These are phyloP conservation scores for Backusella psychrophila DNA, from an alignment of 192 early-diverging fungal genomes.

Conservation along the genomic window DNA sequence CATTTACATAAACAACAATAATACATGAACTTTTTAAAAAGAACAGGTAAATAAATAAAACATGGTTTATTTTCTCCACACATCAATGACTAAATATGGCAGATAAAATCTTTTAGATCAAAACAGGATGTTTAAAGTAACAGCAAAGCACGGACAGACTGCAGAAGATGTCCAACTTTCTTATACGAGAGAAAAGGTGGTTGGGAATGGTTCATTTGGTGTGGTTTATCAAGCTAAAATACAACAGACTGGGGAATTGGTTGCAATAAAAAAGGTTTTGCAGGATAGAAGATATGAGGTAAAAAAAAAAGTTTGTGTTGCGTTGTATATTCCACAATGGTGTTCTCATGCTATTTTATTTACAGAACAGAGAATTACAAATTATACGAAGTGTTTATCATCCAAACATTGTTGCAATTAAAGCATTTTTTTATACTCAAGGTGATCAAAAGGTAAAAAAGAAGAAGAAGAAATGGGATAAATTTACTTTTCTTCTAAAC, in stretches of 20 bases:
- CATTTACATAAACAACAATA: slow-evolving; percentile 6
- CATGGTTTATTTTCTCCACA: not conserved
- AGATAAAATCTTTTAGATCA: not conserved
- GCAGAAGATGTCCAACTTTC: slow-evolving; percentile 80
- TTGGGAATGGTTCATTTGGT: slow-evolving; percentile 97
- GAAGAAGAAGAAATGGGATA: not conserved
- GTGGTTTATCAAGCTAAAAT: slow-evolving; percentile 96
- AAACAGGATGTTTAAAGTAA: slow-evolving; percentile 55
- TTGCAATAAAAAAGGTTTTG: slow-evolving; percentile 94
- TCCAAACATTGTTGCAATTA: slow-evolving; percentile 89
- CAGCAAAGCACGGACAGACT: slow-evolving; percentile 82
- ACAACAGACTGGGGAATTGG: slow-evolving; percentile 69
- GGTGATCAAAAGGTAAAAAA: slow-evolving; percentile 70
- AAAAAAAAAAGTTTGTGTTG: not conserved
- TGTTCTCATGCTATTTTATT: not conserved
- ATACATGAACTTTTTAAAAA: not conserved
- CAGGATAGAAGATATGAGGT: slow-evolving; percentile 97
- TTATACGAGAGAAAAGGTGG: slow-evolving; percentile 87
- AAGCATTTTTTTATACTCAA: slow-evolving; percentile 91
- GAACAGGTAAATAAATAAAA: not conserved
- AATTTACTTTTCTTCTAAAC: not conserved
- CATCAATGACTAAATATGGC: not conserved
- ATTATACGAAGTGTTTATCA: slow-evolving; percentile 89
- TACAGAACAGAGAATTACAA: slow-evolving; percentile 81
- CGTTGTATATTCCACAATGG: not conserved